Percentiles rank a stretch among this genome's conserved stretches.
phyloP scores from a whole-genome alignment of 2,329 filamentous ascomycete genomes.

The Scopulariopsis brevicaulis region DNA sequence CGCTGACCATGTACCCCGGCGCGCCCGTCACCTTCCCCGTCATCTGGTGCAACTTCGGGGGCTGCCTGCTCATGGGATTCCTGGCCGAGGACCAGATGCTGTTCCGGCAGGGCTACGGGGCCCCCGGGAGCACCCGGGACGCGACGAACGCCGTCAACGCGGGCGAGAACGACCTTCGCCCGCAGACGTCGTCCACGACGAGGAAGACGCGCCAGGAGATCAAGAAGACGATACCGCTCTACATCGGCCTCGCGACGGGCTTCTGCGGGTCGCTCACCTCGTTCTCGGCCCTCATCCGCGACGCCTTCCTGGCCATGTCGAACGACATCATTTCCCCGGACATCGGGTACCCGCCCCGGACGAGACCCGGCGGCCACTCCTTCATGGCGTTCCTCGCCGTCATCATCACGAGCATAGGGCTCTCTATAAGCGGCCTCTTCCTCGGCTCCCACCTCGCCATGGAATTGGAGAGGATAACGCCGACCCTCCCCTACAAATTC shows the following conservation, averaged over 20 bases:
- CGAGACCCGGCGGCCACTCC: conserved; percentile 62
- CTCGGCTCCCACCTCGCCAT: conserved; percentile 67
- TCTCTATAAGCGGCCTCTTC: conserved; percentile 59
- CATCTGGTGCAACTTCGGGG: conserved; percentile 80
- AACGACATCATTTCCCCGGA: conserved; percentile 49
- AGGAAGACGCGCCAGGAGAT: conserved; percentile 30
- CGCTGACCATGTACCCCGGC: conserved; percentile 68
- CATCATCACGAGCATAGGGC: conserved; percentile 56
- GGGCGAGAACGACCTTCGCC: conserved; percentile 19
- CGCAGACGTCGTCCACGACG: not conserved
- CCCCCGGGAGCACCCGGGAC: not conserved
- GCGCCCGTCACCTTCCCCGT: conserved; percentile 64
- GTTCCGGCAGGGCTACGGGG: conserved; percentile 50
- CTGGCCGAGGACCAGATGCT: conserved; percentile 66
- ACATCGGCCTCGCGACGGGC: conserved; percentile 75
- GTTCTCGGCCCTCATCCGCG: conserved; percentile 77
- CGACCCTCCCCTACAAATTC: conserved; percentile 45
- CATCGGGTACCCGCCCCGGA: conserved; percentile 9
- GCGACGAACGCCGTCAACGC: conserved; percentile 11
- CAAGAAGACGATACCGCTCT: conserved; percentile 83
- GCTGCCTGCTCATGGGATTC: conserved; percentile 77
- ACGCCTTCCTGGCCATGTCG: conserved; percentile 66
- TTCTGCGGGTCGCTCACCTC: conserved; percentile 87
- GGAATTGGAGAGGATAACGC: conserved; percentile 43
- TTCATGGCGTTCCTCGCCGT: conserved; percentile 74